Evolutionary conservation across 2,329 filamentous ascomycete genomes (phyloP).

Genomic region (Sporothrix humicola): DNA sequence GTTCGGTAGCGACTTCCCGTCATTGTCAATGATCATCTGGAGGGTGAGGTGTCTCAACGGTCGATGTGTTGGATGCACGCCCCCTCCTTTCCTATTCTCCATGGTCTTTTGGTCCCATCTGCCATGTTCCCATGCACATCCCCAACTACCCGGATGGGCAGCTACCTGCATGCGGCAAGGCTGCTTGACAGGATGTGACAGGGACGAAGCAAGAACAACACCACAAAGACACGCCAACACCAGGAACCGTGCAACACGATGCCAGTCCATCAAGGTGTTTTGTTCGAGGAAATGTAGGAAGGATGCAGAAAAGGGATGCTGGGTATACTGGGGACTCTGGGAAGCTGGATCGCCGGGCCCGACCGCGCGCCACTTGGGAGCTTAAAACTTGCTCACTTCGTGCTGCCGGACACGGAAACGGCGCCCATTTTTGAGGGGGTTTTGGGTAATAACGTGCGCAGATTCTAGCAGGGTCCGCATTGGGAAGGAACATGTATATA

Average conservation of each 20-base stretch:
- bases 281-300: neutral
- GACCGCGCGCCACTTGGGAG: slow-evolving; percentile 24
- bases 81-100: too few species aligned
- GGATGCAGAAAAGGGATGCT: slow-evolving; percentile 39
- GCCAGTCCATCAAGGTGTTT: slow-evolving; percentile 50
- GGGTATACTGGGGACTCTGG: neutral
- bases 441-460: slow-evolving; percentile 13
- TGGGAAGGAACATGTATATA: slow-evolving; percentile 20
- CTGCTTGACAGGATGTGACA: neutral
- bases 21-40: neutral
- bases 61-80: slow-evolving; percentile 33
- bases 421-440: neutral
- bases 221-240: too few species aligned
- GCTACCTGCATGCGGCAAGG: slow-evolving; percentile 25
- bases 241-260: neutral
- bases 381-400: slow-evolving; percentile 35
- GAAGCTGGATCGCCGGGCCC: slow-evolving; percentile 32
- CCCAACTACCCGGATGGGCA: slow-evolving; percentile 17
- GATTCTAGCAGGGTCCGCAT: slow-evolving; percentile 1
- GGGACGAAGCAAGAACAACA: neutral
- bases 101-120: too few species aligned
- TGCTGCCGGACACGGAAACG: slow-evolving; percentile 21
- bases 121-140: neutral
- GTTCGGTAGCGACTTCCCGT: too few species aligned
- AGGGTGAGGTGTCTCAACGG: neutral